phyloP scores from a whole-genome alignment of 2,329 filamentous ascomycete genomes.

The Arthrobotrys iridis region DNA sequence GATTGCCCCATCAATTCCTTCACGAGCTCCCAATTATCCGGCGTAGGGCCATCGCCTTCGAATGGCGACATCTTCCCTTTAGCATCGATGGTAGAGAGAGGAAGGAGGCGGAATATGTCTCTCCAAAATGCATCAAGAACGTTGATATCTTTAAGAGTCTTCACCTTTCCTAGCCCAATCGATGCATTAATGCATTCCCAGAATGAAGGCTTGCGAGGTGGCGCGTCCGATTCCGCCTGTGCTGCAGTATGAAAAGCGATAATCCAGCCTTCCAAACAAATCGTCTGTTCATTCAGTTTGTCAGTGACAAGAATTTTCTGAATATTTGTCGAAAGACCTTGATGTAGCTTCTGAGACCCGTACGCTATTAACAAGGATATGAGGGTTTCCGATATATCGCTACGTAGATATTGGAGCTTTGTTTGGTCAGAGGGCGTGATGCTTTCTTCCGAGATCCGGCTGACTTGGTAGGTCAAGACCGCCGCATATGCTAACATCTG shows the following conservation, averaged over 20 bases:
- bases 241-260: slow-evolving; percentile 67
- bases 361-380: slow-evolving; percentile 8
- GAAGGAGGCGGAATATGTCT: slow-evolving; percentile 70
- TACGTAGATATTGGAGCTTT: neutral
- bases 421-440: neutral
- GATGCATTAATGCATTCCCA: slow-evolving; percentile 62
- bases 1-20: slow-evolving; percentile 69
- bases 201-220: slow-evolving; percentile 32
- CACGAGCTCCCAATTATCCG: slow-evolving; percentile 72
- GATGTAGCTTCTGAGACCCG: neutral
- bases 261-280: slow-evolving; percentile 68
- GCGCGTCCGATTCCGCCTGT: neutral
- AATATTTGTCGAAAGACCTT: slow-evolving; percentile 1
- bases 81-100: slow-evolving; percentile 70
- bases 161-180: slow-evolving; percentile 59
- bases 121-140: slow-evolving; percentile 70
- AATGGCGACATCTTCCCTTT: slow-evolving; percentile 64
- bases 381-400: slow-evolving; percentile 6
- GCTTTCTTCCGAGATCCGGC: neutral
- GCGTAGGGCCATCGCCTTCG: slow-evolving; percentile 54
- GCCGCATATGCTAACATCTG: slow-evolving; percentile 12
- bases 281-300: slow-evolving; percentile 2
- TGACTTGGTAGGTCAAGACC: slow-evolving; percentile 9
- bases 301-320: neutral
- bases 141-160: slow-evolving; percentile 15